Conservation (phyloP, 2,329 filamentous ascomycete species). For the Cryphonectria naterciae region DNA sequence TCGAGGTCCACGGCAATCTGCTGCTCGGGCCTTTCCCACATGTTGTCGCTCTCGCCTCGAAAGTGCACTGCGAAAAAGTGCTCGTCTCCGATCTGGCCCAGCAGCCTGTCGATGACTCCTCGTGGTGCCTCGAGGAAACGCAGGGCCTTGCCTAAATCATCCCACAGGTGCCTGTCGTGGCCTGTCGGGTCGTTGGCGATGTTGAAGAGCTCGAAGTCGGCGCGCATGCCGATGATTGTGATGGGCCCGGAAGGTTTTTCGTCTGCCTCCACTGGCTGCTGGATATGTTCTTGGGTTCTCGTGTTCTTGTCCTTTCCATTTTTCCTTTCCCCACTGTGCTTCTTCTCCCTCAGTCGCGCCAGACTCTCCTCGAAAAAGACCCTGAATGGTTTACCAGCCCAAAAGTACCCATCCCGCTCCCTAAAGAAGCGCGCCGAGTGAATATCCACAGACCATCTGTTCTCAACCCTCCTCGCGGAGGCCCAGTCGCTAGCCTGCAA, state of each 20-base stretch:
- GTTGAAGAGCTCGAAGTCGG: constrained; percentile 39
- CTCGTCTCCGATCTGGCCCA: constrained; percentile 33
- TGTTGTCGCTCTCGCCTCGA: constrained; percentile 41
- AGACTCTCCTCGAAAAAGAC: constrained; percentile 35
- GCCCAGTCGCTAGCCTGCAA: constrained; percentile 23
- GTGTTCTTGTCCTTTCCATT: no score
- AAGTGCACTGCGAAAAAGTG: constrained; percentile 42
- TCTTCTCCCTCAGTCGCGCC: constrained; percentile 17
- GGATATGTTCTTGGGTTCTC: neutral
- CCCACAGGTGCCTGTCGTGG: constrained; percentile 40
- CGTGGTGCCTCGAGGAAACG: constrained; percentile 37
- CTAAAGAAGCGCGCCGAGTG: constrained; percentile 34
- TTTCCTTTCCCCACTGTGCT: neutral
- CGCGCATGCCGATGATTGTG: constrained; percentile 36
- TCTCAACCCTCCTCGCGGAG: constrained; percentile 30
- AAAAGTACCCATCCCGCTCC: constrained; percentile 37
- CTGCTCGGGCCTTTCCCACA: constrained; percentile 39
- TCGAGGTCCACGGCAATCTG: constrained; percentile 40
- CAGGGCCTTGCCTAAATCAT: constrained; percentile 38
- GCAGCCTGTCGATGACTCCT: constrained; percentile 32
- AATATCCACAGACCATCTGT: constrained; percentile 34
- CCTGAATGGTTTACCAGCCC: constrained; percentile 37
- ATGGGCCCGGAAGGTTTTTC: constrained; percentile 31
- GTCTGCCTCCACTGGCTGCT: neutral
- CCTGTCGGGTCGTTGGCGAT: constrained; percentile 41